These are phyloP conservation scores for Gonium pectorale DNA, from an alignment of 139 green algal genomes.

Conservation along the genomic window DNA sequence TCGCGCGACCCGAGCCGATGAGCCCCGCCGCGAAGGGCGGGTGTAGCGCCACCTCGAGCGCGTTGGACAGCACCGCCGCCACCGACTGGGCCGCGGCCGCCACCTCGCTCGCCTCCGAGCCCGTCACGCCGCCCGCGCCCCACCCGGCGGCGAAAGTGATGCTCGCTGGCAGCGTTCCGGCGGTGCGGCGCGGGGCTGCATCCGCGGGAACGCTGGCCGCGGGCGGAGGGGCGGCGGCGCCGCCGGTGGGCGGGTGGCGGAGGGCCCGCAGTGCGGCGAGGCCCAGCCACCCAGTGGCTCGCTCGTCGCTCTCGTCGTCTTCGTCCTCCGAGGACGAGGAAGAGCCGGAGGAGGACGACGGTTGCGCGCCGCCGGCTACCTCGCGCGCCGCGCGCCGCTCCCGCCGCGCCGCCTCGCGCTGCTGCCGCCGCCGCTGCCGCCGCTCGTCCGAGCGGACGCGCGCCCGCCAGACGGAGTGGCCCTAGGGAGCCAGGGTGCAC, in stretches of 20 bases:
- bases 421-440: neutral
- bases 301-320: neutral
- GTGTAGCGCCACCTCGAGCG: conserved; percentile 27
- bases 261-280: neutral
- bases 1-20: neutral
- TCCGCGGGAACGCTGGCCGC: no score
- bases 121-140: neutral
- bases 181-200: no score
- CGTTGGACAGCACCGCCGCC: conserved; percentile 13
- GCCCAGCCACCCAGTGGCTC: neutral
- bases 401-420: neutral
- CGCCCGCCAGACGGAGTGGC: neutral
- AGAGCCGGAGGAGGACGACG: neutral
- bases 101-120: neutral
- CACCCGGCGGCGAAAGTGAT: neutral
- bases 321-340: conserved; percentile 3
- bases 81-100: neutral
- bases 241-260: no score
- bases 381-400: neutral
- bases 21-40: conserved; percentile 17
- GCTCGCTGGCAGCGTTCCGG: no score
- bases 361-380: neutral
- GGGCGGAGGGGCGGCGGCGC: no score
- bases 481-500: neutral
- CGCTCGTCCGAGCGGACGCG: neutral